These are phyloP conservation scores for Primulina huaijiensis DNA, from an alignment of 257 asterid genomes.

Conservation along the genomic window DNA sequence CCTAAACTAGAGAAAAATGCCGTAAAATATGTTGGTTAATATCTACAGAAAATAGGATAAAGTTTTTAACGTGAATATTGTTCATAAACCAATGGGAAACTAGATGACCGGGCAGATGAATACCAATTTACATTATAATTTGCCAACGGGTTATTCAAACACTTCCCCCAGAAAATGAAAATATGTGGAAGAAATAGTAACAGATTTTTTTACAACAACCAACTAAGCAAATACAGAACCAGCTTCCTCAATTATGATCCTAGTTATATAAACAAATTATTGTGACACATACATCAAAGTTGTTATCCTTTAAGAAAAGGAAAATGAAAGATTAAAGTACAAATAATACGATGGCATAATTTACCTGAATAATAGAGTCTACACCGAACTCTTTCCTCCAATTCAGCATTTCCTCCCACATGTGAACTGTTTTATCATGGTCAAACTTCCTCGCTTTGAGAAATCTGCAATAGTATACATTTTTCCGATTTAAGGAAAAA, in stretches of 20 bases:
- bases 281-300: slow-evolving; percentile 16
- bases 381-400: slow-evolving; percentile 92
- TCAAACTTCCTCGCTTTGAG: slow-evolving; percentile 95
- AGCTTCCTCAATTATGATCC: slow-evolving; percentile 15
- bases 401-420: slow-evolving; percentile 96
- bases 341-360: slow-evolving; percentile 14
- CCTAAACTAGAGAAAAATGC: neutral
- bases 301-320: slow-evolving; percentile 8
- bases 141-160: neutral
- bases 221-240: slow-evolving; percentile 18
- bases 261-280: slow-evolving; percentile 12
- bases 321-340: slow-evolving; percentile 17
- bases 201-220: neutral
- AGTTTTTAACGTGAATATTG: neutral
- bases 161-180: neutral
- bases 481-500: slow-evolving; percentile 4
- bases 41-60: slow-evolving; percentile 8
- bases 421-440: slow-evolving; percentile 75
- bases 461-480: slow-evolving; percentile 50
- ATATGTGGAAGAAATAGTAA: neutral
- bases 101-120: neutral
- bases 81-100: neutral
- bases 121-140: neutral
- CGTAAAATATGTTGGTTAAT: neutral
- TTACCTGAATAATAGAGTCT: slow-evolving; percentile 83